Evolutionary conservation across 2,329 filamentous ascomycete species (phyloP).

Genomic region (Cyanodermella asteris): DNA sequence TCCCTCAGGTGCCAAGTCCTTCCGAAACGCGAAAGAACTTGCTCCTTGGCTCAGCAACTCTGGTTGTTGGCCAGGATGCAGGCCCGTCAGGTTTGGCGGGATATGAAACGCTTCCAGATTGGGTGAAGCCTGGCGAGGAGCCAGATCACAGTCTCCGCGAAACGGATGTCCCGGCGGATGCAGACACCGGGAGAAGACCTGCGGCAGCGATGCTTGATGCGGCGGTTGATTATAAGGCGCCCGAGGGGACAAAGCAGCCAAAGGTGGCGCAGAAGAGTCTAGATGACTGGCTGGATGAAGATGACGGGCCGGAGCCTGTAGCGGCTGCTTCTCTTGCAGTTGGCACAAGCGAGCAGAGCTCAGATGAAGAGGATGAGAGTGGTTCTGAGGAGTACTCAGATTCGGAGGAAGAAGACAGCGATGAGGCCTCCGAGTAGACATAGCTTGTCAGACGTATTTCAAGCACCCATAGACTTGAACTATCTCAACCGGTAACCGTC

Average conservation of each 20-base stretch:
- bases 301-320: slow-evolving; percentile 37
- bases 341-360: slow-evolving; percentile 28
- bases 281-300: slow-evolving; percentile 79
- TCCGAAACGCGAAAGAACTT: slow-evolving; percentile 64
- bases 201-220: slow-evolving; percentile 44
- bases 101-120: slow-evolving; percentile 60
- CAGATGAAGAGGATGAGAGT: slow-evolving; percentile 15
- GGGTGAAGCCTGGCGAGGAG: slow-evolving; percentile 62
- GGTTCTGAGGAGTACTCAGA: slow-evolving; percentile 18
- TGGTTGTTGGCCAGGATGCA: slow-evolving; percentile 59
- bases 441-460: too few relatives aligned
- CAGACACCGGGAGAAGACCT: slow-evolving; percentile 21
- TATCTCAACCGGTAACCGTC: too few relatives aligned
- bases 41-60: slow-evolving; percentile 60
- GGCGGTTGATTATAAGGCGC: slow-evolving; percentile 17
- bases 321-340: too few relatives aligned
- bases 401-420: slow-evolving; percentile 23
- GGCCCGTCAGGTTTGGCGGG: slow-evolving; percentile 54
- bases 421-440: slow-evolving; percentile 10
- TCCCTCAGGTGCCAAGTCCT: slow-evolving; percentile 73
- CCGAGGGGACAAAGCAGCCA: slow-evolving; percentile 14
- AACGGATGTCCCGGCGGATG: slow-evolving; percentile 21
- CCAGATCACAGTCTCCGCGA: slow-evolving; percentile 56
- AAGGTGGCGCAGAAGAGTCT: slow-evolving; percentile 50
- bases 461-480: too few relatives aligned